Conservation (phyloP, 2,329 filamentous ascomycete species). For the Xylariomycetidae sp. region DNA sequence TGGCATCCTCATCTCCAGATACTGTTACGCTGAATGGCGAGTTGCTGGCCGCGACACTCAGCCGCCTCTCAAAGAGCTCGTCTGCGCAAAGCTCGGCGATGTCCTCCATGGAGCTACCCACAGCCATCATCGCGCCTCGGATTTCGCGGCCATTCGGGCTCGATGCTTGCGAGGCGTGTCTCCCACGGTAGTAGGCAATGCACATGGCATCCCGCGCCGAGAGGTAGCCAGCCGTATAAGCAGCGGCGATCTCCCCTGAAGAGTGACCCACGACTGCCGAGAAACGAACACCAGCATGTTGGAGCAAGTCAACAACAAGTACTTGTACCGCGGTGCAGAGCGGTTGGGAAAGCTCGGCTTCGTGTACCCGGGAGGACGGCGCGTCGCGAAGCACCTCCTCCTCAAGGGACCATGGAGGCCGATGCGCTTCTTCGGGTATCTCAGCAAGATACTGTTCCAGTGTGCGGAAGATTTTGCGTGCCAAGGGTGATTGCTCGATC, state of each 20-base stretch:
- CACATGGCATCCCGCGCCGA: constrained; percentile 21
- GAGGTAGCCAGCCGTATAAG: constrained; percentile 15
- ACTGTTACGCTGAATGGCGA: constrained; percentile 9
- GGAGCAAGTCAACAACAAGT: constrained; percentile 28
- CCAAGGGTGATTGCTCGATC: constrained; percentile 7
- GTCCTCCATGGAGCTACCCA: constrained; percentile 25
- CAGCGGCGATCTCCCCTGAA: constrained; percentile 21
- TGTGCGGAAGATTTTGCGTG: constrained; percentile 9
- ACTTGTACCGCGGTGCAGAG: constrained; percentile 36
- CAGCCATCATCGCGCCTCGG: constrained; percentile 37
- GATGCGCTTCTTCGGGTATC: constrained; percentile 10
- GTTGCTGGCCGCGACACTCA: constrained; percentile 14
- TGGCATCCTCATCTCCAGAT: constrained; percentile 15
- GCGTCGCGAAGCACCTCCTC: constrained; percentile 8
- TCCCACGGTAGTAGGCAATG: constrained; percentile 27
- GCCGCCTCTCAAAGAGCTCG: constrained; percentile 5
- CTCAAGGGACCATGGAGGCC: constrained; percentile 12
- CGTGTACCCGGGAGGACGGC: constrained; percentile 7
- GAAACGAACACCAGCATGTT: constrained; percentile 14
- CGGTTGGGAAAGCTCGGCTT: constrained; percentile 16
- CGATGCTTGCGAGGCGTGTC: constrained; percentile 15
- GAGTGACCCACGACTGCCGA: constrained; percentile 22
- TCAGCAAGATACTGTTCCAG: constrained; percentile 13
- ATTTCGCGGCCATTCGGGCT: not conserved
- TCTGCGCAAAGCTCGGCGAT: constrained; percentile 7